Percentiles rank a stretch among this genome's conserved stretches.
Evolutionary conservation across 225 moss, liverwort and hornwort genomes (phyloP).

Genomic region (Polytrichum formosum): DNA sequence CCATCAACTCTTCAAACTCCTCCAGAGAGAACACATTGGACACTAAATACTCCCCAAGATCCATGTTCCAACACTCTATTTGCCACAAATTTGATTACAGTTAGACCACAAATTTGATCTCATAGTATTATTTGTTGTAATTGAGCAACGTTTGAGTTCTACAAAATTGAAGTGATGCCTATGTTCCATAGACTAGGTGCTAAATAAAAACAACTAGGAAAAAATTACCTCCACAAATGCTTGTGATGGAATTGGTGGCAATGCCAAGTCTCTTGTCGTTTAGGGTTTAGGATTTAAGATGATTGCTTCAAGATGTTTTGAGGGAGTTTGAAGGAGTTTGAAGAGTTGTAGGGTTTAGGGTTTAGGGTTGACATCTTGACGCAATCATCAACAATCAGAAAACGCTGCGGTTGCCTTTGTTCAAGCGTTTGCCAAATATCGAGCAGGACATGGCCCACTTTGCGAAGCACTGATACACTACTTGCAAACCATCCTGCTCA

Average conservation of each 20-base stretch:
- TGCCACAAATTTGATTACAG: conserved; percentile 8
- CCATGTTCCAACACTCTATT: conserved; percentile 53
- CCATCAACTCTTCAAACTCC: conserved; percentile 33
- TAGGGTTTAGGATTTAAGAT: conserved; percentile 1
- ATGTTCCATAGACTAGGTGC: too few species aligned
- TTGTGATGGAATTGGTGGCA: conserved; percentile 55
- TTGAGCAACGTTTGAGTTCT: too few species aligned
- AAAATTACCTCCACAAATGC: conserved; percentile 64
- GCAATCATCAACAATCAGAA: conserved; percentile 87
- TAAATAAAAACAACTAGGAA: neutral
- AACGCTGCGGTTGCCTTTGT: conserved; percentile 50
- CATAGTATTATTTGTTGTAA: too few species aligned
- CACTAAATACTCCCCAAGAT: conserved; percentile 63
- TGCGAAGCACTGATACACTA: conserved; percentile 47
- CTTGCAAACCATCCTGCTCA: conserved; percentile 84
- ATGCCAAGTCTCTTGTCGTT: conserved; percentile 45
- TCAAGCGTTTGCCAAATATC: conserved; percentile 45
- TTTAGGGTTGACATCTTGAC: conserved; percentile 31
- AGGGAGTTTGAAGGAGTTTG: too few species aligned
- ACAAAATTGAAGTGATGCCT: too few species aligned
- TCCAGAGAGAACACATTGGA: conserved; percentile 52
- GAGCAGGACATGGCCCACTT: conserved; percentile 76
- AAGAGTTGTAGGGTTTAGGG: too few species aligned
- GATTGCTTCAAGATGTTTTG: too few species aligned
- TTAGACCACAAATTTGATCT: too few species aligned